These are phyloP conservation scores for Acorus calamus DNA, from an alignment of 106 monocot genomes.

Conservation along the genomic window DNA sequence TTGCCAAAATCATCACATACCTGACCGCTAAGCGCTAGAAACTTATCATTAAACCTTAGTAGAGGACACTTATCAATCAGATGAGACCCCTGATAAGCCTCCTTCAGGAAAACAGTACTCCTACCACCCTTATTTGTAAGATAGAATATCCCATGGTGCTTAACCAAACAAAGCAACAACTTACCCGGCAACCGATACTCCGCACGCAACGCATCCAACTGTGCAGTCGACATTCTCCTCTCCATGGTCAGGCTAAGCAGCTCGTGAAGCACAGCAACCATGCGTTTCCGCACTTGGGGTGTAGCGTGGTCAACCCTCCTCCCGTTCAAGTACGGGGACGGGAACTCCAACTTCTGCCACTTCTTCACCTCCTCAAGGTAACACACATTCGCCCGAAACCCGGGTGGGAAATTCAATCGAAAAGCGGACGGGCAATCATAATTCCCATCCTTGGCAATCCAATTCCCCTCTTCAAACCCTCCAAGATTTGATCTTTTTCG, in stretches of 20 bases:
- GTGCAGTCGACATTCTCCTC: conserved; percentile 65
- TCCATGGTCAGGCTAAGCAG: conserved; percentile 73
- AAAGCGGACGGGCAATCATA: conserved; percentile 59
- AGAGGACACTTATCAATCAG: conserved; percentile 74
- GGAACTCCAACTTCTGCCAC: conserved; percentile 91
- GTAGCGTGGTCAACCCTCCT: conserved; percentile 50
- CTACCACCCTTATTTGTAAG: conserved; percentile 85
- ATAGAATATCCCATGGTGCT: conserved; percentile 96
- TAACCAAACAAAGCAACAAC: conserved; percentile 85
- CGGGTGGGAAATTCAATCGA: conserved; percentile 46
- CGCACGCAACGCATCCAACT: conserved; percentile 75
- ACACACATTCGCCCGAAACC: conserved; percentile 66
- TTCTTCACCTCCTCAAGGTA: conserved; percentile 59
- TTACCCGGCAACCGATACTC: conserved; percentile 77
- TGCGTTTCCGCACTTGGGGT: conserved; percentile 75
- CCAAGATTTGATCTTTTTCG: conserved; percentile 51
- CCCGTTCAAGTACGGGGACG: conserved; percentile 80
- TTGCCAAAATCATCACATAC: conserved; percentile 17
- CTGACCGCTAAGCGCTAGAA: conserved; percentile 66
- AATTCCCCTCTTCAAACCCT: background rate
- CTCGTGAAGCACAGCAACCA: conserved; percentile 81
- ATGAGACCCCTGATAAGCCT: conserved; percentile 58
- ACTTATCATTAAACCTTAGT: conserved; percentile 57
- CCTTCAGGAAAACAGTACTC: conserved; percentile 91
- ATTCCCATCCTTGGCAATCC: conserved; percentile 56